Percentiles rank a stretch among this genome's conserved stretches.
These are phyloP conservation scores for Sclerotinia nivalis DNA, from an alignment of 2,329 filamentous ascomycete genomes.

Conservation along the genomic window DNA sequence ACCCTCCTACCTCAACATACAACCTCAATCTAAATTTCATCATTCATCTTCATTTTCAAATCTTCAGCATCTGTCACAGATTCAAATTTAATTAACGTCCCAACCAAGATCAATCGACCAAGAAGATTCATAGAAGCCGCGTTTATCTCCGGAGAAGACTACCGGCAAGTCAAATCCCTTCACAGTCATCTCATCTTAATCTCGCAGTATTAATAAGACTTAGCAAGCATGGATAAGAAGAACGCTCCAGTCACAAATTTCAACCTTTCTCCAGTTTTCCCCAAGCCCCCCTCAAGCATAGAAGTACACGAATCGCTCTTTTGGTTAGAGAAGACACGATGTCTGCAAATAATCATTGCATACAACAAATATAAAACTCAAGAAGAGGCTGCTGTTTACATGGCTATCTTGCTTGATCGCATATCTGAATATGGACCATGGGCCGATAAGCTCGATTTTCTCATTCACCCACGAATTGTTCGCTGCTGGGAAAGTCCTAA, in stretches of 20 bases:
- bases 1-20: no score
- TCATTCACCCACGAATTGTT: background rate
- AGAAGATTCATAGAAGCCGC: background rate
- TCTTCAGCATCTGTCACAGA: no score
- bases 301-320: background rate
- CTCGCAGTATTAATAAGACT: background rate
- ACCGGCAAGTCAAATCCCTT: background rate
- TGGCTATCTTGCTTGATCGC: background rate
- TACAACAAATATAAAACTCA: background rate
- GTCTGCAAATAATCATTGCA: slow-evolving; percentile 1
- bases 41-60: background rate
- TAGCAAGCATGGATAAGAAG: background rate
- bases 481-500: background rate
- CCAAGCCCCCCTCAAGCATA: background rate
- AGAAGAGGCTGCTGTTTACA: slow-evolving; percentile 7
- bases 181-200: background rate
- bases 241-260: background rate
- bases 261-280: background rate
- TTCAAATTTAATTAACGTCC: background rate
- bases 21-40: background rate
- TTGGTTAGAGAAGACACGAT: background rate
- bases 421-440: slow-evolving; percentile 4
- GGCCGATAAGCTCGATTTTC: background rate
- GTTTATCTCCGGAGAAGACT: background rate
- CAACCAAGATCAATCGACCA: no score